Conservation (phyloP, 148 eudicot species). For the Vaccinium vitisidaea region DNA sequence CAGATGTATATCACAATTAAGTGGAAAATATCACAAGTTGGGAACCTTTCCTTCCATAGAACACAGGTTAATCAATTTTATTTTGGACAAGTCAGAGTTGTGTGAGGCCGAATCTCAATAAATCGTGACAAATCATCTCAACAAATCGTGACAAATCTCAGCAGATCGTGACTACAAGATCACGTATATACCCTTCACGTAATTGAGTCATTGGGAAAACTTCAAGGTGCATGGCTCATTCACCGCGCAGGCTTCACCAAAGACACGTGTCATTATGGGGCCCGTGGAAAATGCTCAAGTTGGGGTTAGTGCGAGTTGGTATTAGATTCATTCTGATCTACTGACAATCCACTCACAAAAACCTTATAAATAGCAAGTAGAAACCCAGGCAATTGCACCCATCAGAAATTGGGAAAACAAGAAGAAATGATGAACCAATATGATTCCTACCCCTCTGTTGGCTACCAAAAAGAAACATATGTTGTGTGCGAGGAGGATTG, state of each 20-base stretch:
- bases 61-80: background rate
- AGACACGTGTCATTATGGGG: background rate
- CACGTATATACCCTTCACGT: background rate
- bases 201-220: background rate
- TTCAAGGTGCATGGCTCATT: background rate
- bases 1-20: background rate
- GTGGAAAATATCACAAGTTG: slow-evolving; percentile 13
- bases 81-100: background rate
- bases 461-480: slow-evolving; percentile 17
- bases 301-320: background rate
- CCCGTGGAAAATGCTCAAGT: background rate
- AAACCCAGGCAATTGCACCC: background rate
- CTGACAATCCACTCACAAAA: background rate
- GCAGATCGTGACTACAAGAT: background rate
- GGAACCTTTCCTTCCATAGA: background rate
- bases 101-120: background rate
- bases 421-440: slow-evolving; percentile 8
- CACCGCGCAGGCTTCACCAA: background rate
- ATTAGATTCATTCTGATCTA: background rate
- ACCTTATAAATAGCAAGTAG: slow-evolving; percentile 4
- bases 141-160: background rate
- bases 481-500: background rate
- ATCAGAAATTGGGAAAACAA: background rate
- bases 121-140: background rate
- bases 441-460: slow-evolving; percentile 10